phyloP scores from a whole-genome alignment of 148 eudicot species.

The Nepenthes gracilis region DNA sequence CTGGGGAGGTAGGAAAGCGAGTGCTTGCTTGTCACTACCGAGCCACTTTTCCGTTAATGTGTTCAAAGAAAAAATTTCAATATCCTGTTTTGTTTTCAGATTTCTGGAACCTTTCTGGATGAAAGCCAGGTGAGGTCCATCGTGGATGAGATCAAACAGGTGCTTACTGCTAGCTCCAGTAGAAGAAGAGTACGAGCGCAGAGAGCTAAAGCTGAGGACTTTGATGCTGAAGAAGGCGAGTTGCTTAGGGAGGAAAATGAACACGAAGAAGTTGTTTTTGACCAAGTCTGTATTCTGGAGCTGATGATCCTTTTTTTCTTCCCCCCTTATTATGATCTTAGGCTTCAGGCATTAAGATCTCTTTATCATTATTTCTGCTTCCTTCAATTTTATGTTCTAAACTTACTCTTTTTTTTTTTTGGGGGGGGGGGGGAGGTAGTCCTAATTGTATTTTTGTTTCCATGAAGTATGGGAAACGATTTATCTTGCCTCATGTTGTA shows the following conservation, averaged over 20 bases:
- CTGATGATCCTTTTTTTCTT: not conserved
- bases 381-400: not conserved
- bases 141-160: constrained; percentile 89
- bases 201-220: constrained; percentile 94
- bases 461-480: too few relatives aligned
- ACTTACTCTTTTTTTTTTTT: not conserved
- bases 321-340: not conserved
- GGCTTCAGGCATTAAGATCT: not conserved
- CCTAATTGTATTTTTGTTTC: too few relatives aligned
- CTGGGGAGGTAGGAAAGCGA: too few relatives aligned
- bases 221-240: constrained; percentile 97
- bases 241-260: constrained; percentile 82
- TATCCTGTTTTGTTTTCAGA: constrained; percentile 25
- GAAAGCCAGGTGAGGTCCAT: constrained; percentile 84
- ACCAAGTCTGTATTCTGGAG: constrained; percentile 46
- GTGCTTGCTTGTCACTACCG: too few relatives aligned
- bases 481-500: not conserved
- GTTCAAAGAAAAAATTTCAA: not conserved
- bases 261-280: constrained; percentile 94
- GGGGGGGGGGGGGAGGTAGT: too few relatives aligned
- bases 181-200: constrained; percentile 76
- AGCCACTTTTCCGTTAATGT: not conserved
- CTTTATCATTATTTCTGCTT: constrained; percentile 1
- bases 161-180: constrained; percentile 89
- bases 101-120: constrained; percentile 68